These are phyloP conservation scores for Halenospora varia DNA, from an alignment of 495 filamentous ascomycete species.

Conservation along the genomic window DNA sequence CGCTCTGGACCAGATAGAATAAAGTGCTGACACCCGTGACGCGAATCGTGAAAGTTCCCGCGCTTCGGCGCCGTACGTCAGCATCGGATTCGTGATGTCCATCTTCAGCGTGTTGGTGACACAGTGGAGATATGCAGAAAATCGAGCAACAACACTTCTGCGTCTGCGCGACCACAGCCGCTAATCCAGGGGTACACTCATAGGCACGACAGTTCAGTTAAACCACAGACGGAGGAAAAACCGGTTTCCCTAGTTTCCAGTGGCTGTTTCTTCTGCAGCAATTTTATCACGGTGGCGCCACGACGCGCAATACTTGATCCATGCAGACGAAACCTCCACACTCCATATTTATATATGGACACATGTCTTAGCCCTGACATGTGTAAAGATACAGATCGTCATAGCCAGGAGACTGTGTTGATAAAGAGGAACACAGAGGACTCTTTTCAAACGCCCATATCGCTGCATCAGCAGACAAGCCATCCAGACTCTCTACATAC, in stretches of 20 bases:
- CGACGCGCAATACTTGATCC: neutral
- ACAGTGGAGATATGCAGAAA: neutral
- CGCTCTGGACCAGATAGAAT: neutral
- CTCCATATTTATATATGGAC: no score
- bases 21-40: neutral
- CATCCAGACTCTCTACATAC: no score
- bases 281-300: neutral
- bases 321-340: no score
- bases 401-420: no score
- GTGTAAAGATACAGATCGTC: no score
- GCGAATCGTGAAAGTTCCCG: neutral
- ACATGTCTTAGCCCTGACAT: no score
- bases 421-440: no score
- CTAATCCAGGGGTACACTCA: neutral
- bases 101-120: neutral
- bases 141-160: no score
- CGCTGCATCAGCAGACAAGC: no score
- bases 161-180: no score
- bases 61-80: neutral
- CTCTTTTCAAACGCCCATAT: no score
- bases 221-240: neutral
- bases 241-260: neutral
- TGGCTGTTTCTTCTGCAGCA: neutral
- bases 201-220: neutral
- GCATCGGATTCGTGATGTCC: neutral